Evolutionary conservation across 257 asterid genomes (phyloP), one percentile per base, ranked within the genome.

Genomic region (Lavandula angustifolia): DNA sequence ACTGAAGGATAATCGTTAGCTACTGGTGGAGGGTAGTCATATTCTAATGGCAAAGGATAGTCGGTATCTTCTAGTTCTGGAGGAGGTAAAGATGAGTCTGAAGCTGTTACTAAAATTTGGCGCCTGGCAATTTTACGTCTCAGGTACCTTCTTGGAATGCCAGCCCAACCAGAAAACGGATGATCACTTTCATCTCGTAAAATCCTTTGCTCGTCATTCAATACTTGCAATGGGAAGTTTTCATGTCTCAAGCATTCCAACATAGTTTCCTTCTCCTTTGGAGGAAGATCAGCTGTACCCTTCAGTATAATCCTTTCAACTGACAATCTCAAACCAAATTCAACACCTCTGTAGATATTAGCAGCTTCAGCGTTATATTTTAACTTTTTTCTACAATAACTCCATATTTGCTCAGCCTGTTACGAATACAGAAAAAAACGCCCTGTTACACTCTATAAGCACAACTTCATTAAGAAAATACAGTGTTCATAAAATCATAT

Each of bases 131-230:
- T 35, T 37, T 35, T 54, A 14, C 47, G 55, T 56, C 92, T 72
- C 60, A 92, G 81, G 75, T 76, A 74, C 77, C 94, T 84, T 80
- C 96, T 80, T 6, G 94, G 94, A 73, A 76, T 68, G 13, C 64
- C 14, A 22, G 74, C 56, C 80, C 78, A 73, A 42, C 35, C 63
- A 32, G 84, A 61, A 47, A 78, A 47, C 62, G 74, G 59, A 44
- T 77, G 78, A 54, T 69, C 76, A 57, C 55, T 74, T 60, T 52
- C 75, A 60, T 47, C 29, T 13, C 70, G 40, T 75, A 54, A 35
- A 41, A 58, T 51, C 14, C 54, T 49, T 41, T 66, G 71, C 66
- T 60, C 34, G 1, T 54, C 54, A 22, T 54, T 47, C 31, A 34
- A 60, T 17, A 48, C 65, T 56, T 58, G 57, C 54, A 69, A 1